Evolutionary conservation across 2,329 filamentous ascomycete genomes (phyloP).

Genomic region (Ophiostoma himal-ulmi): DNA sequence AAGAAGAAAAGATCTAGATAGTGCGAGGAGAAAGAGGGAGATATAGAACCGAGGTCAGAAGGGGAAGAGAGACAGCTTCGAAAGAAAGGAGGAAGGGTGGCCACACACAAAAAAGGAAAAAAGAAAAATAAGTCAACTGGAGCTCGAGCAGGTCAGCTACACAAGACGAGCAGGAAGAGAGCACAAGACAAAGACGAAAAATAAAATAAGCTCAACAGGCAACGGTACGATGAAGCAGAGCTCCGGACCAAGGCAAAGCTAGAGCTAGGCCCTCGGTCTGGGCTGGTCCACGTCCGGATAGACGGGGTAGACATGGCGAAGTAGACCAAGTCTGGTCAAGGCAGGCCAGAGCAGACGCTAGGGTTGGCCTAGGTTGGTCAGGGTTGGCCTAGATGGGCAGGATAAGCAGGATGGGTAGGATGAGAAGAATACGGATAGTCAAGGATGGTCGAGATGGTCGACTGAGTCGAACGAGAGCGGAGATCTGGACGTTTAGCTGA

Average conservation of each 20-base stretch:
- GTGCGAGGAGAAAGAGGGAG: not conserved
- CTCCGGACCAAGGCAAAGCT: not conserved
- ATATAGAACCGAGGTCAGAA: not conserved
- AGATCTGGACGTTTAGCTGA: not conserved
- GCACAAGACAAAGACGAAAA: not conserved
- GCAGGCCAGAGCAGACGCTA: not conserved
- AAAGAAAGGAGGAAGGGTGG: not conserved
- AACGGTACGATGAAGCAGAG: not conserved
- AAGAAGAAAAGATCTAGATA: not conserved
- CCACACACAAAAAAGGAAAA: not conserved
- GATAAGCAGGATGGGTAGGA: not conserved
- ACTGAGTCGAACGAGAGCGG: not conserved
- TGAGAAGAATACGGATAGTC: not conserved
- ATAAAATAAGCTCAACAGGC: not conserved
- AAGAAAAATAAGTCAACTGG: not conserved
- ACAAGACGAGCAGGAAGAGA: too few relatives aligned
- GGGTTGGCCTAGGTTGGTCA: not conserved
- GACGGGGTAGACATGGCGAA: not conserved
- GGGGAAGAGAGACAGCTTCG: not conserved
- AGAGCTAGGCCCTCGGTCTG: not conserved
- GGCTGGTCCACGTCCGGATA: conserved; percentile 2
- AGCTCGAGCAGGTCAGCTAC: not conserved
- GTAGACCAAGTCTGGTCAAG: not conserved
- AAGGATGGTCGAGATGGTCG: not conserved
- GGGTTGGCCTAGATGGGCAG: not conserved